A percentile compares a stretch with the other conserved stretches of the same genome.
These are phyloP conservation scores for Arachis stenosperma DNA, from an alignment of 306 rosid species.

Conservation along the genomic window DNA sequence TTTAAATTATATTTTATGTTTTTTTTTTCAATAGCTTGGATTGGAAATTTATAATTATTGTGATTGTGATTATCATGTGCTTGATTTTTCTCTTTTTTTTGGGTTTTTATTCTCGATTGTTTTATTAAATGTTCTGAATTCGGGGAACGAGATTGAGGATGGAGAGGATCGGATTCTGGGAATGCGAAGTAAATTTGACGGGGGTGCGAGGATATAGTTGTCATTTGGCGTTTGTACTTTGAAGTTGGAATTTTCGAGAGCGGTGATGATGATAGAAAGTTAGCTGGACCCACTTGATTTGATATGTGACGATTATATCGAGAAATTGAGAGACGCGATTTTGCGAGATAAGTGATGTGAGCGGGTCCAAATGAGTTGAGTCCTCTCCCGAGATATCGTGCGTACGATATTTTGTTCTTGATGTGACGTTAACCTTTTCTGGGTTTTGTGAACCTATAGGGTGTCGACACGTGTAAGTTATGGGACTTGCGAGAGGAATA, in stretches of 20 bases:
- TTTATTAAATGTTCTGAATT: background rate
- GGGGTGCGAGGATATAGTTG: constrained; percentile 23
- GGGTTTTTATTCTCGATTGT: background rate
- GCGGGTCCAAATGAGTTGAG: too few relatives aligned
- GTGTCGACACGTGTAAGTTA: too few relatives aligned
- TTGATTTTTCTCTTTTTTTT: background rate
- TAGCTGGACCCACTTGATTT: constrained; percentile 38
- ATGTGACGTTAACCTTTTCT: too few relatives aligned
- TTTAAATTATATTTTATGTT: constrained; percentile 33
- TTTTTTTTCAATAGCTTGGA: background rate
- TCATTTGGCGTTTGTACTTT: background rate
- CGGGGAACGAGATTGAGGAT: background rate
- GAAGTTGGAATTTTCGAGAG: constrained; percentile 49
- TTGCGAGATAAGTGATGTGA: background rate
- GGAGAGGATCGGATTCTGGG: background rate
- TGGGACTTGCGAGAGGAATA: too few relatives aligned
- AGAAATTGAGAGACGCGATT: constrained; percentile 12
- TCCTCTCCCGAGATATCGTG: too few relatives aligned
- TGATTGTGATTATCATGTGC: constrained; percentile 35
- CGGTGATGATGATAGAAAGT: constrained; percentile 42
- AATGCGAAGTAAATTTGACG: constrained; percentile 22
- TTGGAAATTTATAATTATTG: constrained; percentile 56
- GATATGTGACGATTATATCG: constrained; percentile 34
- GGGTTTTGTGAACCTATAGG: too few relatives aligned
- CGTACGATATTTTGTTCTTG: too few relatives aligned